Base-by-base conservation (phyloP, 345 rosid genomes). In the Camelina hispida region DNA sequence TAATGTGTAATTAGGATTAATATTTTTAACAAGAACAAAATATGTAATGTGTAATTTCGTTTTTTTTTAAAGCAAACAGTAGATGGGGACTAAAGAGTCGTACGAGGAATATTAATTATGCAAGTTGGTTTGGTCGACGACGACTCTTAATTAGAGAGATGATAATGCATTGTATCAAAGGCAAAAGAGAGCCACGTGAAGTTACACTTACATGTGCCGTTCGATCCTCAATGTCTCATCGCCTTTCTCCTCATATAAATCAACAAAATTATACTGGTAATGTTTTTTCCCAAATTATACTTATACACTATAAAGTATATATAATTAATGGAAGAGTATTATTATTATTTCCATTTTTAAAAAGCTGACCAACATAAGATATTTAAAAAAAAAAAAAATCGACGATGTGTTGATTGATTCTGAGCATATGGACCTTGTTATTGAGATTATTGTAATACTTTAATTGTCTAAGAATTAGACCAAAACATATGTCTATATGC, bases 141-240 rank as follows among this genome's bases (percentile, higher is more conserved):
- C 9, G 53, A 59, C 44, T 75, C 17, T 43, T 28, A n/a, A n/a
- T n/a, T n/a, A 62, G 59, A 22, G 37, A 34, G 37, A 8, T 34
- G 58, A 54, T 34, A 44, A 69, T 76, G 60, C 80, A 76, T 35
- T 76, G 80, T 43, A 69, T 54, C 75, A 22, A 76, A 61, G 12
- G 6, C 20, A 62, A 62, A 28, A 34, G 37, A 44, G 15, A 63
- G 58, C 80, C 80, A 76, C 71, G 71, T 76, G 75, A 74, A 2
- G 25, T 47, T 47, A 34, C 78, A 74, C 56, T 47, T 47, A 34
- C 78, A 65, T 74, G 78, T 74, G 71, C 48, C 18, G 7, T 62
- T 72, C 23, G 47, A 58, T 70, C 56, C 65, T 68, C 25, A 15
- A 9, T 38, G 37, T 64, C 47, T 54, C 71, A 18, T 58, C 5